Evolutionary conservation across 805 yeast genomes (phyloP).

Genomic region (Hanseniaspora opuntiae): DNA sequence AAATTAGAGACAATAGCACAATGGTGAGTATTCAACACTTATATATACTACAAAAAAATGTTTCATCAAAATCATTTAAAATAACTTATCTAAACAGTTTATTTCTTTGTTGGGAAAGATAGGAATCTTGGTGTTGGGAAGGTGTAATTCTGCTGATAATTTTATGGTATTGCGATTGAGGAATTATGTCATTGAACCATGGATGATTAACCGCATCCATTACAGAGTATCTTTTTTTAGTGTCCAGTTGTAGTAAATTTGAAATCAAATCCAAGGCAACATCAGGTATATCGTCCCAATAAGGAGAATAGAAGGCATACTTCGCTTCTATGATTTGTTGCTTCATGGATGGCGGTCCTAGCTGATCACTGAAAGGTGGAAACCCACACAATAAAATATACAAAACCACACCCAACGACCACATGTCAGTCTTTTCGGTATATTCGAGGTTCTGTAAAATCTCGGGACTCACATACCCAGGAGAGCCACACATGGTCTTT

Average conservation of each 20-base stretch:
- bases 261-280: conserved; percentile 52
- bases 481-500: conserved; percentile 72
- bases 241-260: conserved; percentile 47
- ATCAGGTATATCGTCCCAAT: conserved; percentile 63
- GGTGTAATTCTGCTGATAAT: conserved; percentile 13
- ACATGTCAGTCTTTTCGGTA: conserved; percentile 60
- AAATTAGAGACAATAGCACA: conserved; percentile 29
- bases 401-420: conserved; percentile 70
- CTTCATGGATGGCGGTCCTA: conserved; percentile 66
- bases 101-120: conserved; percentile 2
- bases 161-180: conserved; percentile 19
- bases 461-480: conserved; percentile 80
- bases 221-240: conserved; percentile 64
- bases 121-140: conserved; percentile 8
- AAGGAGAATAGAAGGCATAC: conserved; percentile 65
- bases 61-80: not conserved
- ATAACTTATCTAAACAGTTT: not conserved
- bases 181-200: conserved; percentile 41
- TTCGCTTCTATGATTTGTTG: conserved; percentile 57
- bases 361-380: conserved; percentile 72
- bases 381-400: conserved; percentile 74
- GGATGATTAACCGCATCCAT: conserved; percentile 77
- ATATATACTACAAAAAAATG: not conserved
- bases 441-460: conserved; percentile 45
- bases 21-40: conserved; percentile 21